phyloP scores from a whole-genome alignment of 2,329 filamentous ascomycete genomes.

The Falciphora oryzae region DNA sequence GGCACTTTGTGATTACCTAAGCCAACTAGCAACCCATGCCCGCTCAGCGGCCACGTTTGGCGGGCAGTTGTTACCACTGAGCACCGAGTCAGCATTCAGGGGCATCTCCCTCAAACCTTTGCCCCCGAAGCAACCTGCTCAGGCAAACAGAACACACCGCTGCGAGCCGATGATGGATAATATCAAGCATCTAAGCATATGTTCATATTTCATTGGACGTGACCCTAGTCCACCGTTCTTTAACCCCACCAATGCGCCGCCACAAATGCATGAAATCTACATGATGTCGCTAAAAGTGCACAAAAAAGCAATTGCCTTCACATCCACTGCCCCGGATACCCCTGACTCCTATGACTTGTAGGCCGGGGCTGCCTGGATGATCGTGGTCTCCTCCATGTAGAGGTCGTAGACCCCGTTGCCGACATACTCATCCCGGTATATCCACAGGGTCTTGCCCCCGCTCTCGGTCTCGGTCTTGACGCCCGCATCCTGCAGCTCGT shows the following conservation, averaged over 20 bases:
- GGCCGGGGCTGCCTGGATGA: neutral
- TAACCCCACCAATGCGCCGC: neutral
- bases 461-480: neutral
- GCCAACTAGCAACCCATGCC: too few relatives aligned
- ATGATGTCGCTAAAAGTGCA: neutral
- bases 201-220: neutral
- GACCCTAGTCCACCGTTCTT: neutral
- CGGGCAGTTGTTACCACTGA: too few relatives aligned
- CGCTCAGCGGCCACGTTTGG: too few relatives aligned
- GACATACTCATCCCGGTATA: conserved; percentile 6
- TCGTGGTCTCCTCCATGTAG: conserved; percentile 8
- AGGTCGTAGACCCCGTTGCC: conserved; percentile 9
- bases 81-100: neutral
- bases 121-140: too few relatives aligned
- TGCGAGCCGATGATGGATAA: neutral
- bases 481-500: conserved; percentile 37
- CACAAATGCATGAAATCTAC: neutral
- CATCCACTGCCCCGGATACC: neutral
- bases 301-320: neutral
- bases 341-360: neutral
- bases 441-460: conserved; percentile 2
- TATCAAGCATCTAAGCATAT: neutral
- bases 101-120: neutral
- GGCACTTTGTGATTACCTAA: neutral
- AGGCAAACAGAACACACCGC: too few relatives aligned